Evolutionary conservation across 2,329 filamentous ascomycete genomes (phyloP), one percentile per base, ranked within the genome.

Genomic region (Hymenoscyphus fructigenus): DNA sequence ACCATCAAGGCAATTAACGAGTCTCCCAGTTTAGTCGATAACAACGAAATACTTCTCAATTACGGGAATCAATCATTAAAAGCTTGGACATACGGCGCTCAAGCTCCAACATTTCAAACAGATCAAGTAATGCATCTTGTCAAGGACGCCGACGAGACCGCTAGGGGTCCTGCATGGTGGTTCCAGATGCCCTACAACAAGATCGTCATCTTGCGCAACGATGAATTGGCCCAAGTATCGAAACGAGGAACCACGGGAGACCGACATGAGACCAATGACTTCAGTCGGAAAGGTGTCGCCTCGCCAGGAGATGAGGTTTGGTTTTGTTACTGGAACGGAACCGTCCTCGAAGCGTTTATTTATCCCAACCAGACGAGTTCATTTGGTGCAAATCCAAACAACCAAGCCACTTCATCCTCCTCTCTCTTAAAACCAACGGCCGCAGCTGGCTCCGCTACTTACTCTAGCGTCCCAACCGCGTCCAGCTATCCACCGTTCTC

Each of bases 281-380:
- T 65, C 2, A 14, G 62, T 5, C 57, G 70, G 63, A 68, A 70
- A 67, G 74, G 79, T 60, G 78, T 81, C 63, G 74, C 78, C 12
- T 74, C 78, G 63, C 79, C 82, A n/a, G 85, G 85, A 9, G 85
- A 89, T 41, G 82, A 81, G 65, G 87, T 88, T 2, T 91, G 88
- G 88, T 88, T 86, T 71, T 91, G 88, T 75, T 85, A 84, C 74
- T 91, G 87, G 87, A 91, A 91, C 72, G 78, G 80, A 15, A 91
- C 88, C 0, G 80, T 86, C 61, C 80, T 90, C 59, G 88, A 91
- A 74, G 84, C 85, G 44, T 90, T 89, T 75, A 82, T 91, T 57
- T 91, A 89, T 71, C 79, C 86, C 61, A 82, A 85, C 62, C 67
- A 72, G 20, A 73, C 69, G 5, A 74, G 68, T 41, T 65, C 63